phyloP scores from a whole-genome alignment of 352 stramenopile species.

The Pythium folliculosum region DNA sequence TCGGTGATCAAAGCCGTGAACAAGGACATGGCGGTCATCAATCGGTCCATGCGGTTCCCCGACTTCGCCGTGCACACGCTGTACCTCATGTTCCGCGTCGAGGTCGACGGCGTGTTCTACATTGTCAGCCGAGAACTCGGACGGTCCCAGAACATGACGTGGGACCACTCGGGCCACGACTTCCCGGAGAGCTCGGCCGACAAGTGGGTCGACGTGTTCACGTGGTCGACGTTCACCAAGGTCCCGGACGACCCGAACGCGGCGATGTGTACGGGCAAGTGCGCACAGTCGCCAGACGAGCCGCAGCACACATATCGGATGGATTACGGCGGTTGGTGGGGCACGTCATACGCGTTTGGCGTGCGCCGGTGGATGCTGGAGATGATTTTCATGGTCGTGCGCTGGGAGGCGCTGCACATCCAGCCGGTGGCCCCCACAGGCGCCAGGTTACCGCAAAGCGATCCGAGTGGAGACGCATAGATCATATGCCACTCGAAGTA shows the following conservation, averaged over 20 bases:
- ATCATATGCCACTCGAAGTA: too few relatives aligned
- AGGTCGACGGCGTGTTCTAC: slow-evolving; percentile 15
- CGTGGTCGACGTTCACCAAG: slow-evolving; percentile 20
- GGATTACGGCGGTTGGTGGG: slow-evolving; percentile 19
- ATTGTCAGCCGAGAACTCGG: slow-evolving; percentile 22
- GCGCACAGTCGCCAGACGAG: not conserved
- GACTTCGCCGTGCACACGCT: slow-evolving; percentile 5
- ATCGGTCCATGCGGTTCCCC: slow-evolving; percentile 10
- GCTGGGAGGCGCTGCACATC: slow-evolving; percentile 19
- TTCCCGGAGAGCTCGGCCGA: slow-evolving; percentile 14
- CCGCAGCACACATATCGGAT: slow-evolving; percentile 4
- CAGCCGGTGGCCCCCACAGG: not conserved
- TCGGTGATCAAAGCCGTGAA: slow-evolving; percentile 19
- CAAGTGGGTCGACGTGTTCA: slow-evolving; percentile 20
- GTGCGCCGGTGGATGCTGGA: slow-evolving; percentile 18
- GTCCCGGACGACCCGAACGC: slow-evolving; percentile 1
- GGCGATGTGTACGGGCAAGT: not conserved
- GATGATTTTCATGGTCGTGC: slow-evolving; percentile 28
- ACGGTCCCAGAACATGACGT: slow-evolving; percentile 2
- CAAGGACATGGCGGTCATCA: slow-evolving; percentile 23
- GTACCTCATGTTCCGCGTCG: slow-evolving; percentile 18
- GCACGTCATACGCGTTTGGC: slow-evolving; percentile 1
- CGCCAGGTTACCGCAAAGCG: not conserved
- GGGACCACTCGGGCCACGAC: slow-evolving; percentile 3
- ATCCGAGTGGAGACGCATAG: not conserved